These are phyloP conservation scores for Diplodia intermedia DNA, from an alignment of 2,329 filamentous ascomycete species.

Conservation along the genomic window DNA sequence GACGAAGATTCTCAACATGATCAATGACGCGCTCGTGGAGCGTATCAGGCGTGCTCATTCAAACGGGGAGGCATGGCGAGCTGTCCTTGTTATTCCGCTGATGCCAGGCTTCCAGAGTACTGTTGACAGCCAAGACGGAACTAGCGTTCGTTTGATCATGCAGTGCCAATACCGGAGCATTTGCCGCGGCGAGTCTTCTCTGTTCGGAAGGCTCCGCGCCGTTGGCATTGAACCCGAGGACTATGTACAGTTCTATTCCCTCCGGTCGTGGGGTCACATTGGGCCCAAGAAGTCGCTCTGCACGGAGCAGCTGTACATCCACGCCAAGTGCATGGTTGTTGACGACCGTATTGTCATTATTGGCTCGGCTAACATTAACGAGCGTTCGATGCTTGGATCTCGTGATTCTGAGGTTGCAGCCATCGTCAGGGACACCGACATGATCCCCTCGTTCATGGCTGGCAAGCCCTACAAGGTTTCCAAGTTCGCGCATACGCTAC, in stretches of 20 bases:
- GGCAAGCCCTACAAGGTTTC: slow-evolving; percentile 88
- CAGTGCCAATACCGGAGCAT: slow-evolving; percentile 97
- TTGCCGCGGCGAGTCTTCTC: slow-evolving; percentile 87
- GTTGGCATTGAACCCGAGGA: slow-evolving; percentile 89
- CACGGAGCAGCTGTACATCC: slow-evolving; percentile 97
- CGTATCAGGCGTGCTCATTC: slow-evolving; percentile 84
- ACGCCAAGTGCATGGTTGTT: slow-evolving; percentile 95
- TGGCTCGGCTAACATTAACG: slow-evolving; percentile 98
- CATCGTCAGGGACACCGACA: slow-evolving; percentile 89
- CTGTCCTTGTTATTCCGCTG: slow-evolving; percentile 86
- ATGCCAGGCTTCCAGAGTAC: slow-evolving; percentile 99
- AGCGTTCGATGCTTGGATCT: slow-evolving; percentile 90
- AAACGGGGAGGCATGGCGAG: slow-evolving; percentile 88
- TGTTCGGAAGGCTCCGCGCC: slow-evolving; percentile 83
- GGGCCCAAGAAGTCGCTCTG: slow-evolving; percentile 81
- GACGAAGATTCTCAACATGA: slow-evolving; percentile 87
- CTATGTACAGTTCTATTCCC: slow-evolving; percentile 92
- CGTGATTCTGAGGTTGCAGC: slow-evolving; percentile 92
- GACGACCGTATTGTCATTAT: slow-evolving; percentile 94
- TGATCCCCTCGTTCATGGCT: slow-evolving; percentile 90
- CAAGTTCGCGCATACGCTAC: slow-evolving; percentile 89
- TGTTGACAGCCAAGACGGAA: slow-evolving; percentile 91
- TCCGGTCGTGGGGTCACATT: slow-evolving; percentile 91
- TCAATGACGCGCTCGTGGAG: slow-evolving; percentile 92
- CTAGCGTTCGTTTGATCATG: slow-evolving; percentile 93